Conservation (phyloP, 2,329 filamentous ascomycete genomes). For the Colletotrichum lentis region DNA sequence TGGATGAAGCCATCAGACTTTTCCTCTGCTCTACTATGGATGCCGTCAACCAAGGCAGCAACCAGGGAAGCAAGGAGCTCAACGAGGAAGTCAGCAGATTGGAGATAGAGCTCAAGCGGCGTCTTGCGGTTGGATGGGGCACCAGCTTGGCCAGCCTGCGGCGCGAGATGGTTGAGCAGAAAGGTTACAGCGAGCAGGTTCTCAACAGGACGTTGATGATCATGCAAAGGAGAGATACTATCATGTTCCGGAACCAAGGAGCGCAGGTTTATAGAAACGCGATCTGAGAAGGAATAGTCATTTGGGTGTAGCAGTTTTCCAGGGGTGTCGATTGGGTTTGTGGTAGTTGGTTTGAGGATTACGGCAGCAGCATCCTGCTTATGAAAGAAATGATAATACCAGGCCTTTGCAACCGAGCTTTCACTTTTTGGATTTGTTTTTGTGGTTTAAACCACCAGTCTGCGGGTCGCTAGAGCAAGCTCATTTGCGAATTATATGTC, state of each 20-base stretch:
- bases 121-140: slow-evolving; percentile 94
- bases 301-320: not conserved
- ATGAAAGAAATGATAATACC: slow-evolving; percentile 35
- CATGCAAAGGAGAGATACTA: slow-evolving; percentile 85
- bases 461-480: not conserved
- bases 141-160: slow-evolving; percentile 87
- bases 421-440: not conserved
- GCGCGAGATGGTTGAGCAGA: slow-evolving; percentile 89
- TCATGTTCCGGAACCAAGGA: slow-evolving; percentile 81
- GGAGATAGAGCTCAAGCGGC: slow-evolving; percentile 85
- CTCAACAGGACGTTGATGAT: slow-evolving; percentile 86
- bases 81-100: slow-evolving; percentile 89
- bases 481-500: too few species aligned
- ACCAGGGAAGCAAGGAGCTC: slow-evolving; percentile 83
- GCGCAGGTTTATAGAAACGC: slow-evolving; percentile 78
- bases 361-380: slow-evolving; percentile 20
- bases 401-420: slow-evolving; percentile 9
- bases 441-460: not conserved
- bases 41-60: slow-evolving; percentile 88
- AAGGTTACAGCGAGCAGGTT: slow-evolving; percentile 87
- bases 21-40: slow-evolving; percentile 99
- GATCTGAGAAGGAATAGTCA: slow-evolving; percentile 54
- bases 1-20: slow-evolving; percentile 95
- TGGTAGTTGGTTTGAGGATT: slow-evolving; percentile 3
- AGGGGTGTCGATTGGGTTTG: not conserved